Percentiles rank a stretch among this genome's conserved stretches.
These are phyloP conservation scores for Blastocystis sp. DNA, from an alignment of 352 stramenopile species.

Conservation along the genomic window DNA sequence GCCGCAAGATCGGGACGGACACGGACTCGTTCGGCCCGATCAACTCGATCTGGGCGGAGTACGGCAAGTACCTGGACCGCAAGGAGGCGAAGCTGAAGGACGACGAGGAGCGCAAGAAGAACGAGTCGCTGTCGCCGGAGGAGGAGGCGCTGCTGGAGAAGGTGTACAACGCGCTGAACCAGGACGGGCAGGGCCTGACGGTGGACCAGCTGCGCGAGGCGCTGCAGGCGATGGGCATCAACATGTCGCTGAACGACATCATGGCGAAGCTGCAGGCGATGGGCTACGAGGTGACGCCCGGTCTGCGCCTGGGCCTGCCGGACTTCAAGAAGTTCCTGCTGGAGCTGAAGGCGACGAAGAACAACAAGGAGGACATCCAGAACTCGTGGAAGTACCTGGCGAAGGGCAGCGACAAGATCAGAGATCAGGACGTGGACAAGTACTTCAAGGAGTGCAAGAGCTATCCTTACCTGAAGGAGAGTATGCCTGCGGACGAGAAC, in stretches of 20 bases:
- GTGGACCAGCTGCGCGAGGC: constrained; percentile 57
- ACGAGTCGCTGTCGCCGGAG: constrained; percentile 46
- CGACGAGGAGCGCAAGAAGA: constrained; percentile 67
- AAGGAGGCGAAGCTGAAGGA: constrained; percentile 58
- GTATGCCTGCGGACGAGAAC: constrained; percentile 48
- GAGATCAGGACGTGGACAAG: constrained; percentile 34
- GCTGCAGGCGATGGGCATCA: constrained; percentile 61
- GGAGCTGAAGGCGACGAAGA: constrained; percentile 66
- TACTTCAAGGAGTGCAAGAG: constrained; percentile 55
- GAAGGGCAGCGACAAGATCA: constrained; percentile 45
- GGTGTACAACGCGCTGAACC: constrained; percentile 57
- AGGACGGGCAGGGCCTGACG: constrained; percentile 39
- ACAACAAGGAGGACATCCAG: constrained; percentile 66
- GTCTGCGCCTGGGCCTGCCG: constrained; percentile 40
- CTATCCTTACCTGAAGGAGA: constrained; percentile 64
- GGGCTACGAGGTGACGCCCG: constrained; percentile 50
- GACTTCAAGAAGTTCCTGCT: constrained; percentile 56
- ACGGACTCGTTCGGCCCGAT: constrained; percentile 59
- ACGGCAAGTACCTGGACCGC: constrained; percentile 60
- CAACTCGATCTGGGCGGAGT: constrained; percentile 55
- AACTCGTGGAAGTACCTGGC: constrained; percentile 64
- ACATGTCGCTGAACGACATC: constrained; percentile 60
- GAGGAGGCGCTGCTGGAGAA: constrained; percentile 44
- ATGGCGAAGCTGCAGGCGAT: constrained; percentile 56
- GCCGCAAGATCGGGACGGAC: constrained; percentile 41